Evolutionary conservation across 2,329 filamentous ascomycete species (phyloP).

Genomic region (Penicillium concentricum): DNA sequence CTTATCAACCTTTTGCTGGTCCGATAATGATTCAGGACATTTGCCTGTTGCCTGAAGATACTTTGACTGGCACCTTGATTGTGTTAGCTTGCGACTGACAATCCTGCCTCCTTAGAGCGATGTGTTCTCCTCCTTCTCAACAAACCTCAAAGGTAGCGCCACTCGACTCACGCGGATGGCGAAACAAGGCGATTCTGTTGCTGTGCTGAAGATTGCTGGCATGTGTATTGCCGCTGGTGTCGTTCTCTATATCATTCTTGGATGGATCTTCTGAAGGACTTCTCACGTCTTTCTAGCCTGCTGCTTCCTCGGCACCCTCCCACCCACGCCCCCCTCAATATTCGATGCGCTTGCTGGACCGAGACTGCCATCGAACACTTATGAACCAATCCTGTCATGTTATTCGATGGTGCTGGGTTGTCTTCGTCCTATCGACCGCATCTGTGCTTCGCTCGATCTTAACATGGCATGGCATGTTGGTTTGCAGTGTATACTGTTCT

Average conservation of each 20-base stretch:
- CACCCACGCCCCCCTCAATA: not conserved
- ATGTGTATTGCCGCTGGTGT: slow-evolving; percentile 74
- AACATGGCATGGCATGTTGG: not conserved
- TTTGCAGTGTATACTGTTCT: not conserved
- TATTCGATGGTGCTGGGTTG: not conserved
- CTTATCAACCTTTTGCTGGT: not conserved
- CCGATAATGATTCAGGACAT: not conserved
- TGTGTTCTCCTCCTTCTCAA: slow-evolving; percentile 84
- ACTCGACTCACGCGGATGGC: slow-evolving; percentile 85
- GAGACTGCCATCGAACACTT: slow-evolving; percentile 4
- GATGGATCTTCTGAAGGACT: slow-evolving; percentile 55
- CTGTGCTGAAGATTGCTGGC: slow-evolving; percentile 82
- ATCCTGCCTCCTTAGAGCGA: slow-evolving; percentile 61
- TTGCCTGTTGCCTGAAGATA: not conserved
- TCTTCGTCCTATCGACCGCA: not conserved
- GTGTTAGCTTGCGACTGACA: slow-evolving; percentile 2
- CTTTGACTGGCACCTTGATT: too few species aligned
- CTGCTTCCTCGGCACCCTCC: not conserved
- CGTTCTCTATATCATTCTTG: slow-evolving; percentile 70
- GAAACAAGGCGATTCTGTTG: slow-evolving; percentile 82
- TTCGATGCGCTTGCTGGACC: slow-evolving; percentile 21
- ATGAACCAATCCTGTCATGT: not conserved
- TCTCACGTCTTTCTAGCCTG: not conserved
- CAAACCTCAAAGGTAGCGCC: slow-evolving; percentile 80
- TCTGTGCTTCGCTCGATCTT: not conserved